Base-by-base conservation (phyloP, 257 asterid genomes). In the Ajuga chamaepitys region DNA sequence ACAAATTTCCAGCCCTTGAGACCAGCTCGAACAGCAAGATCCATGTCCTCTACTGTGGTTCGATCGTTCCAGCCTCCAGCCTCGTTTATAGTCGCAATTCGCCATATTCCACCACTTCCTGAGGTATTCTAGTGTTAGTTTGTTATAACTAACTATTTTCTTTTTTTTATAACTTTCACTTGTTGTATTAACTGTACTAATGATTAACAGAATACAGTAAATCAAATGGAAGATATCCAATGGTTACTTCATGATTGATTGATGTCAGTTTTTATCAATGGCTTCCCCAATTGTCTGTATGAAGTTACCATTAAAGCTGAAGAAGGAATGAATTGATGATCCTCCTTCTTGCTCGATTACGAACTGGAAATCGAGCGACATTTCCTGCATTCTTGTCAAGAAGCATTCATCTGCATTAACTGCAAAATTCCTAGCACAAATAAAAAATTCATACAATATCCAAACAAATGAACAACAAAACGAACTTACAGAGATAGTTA, bases 311-410 rank as follows among this genome's bases (percentile, higher is more conserved):
- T 85, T 82, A 71, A 87, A 87, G 77, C 92, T 77, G 59, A 87
- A 87, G 74, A 87, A 87, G n/a, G 82, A 68, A 62, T 81, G 80
- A 58, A 82, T 68, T 52, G 89, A 74, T 16, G 92, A 85, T 16
- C 95, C 86, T 14, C 85, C 95, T 82, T 82, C 86, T 77, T 87
- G 82, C 78, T 87, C 95, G 57, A 87, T 77, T 13, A 74, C 80
- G 62, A 87, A 87, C 75, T 80, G 87, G 58, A 78, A 84, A 69
- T 87, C 87, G 60, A 80, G 59, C 7, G 92, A 82, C 71, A 87
- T 85, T 52, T 84, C 89, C 69, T 87, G 95, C 89, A 85, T 80
- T 65, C 95, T 79, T 26, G 95, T 87, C 85, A 82, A 77, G 81
- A 87, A 78, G 60, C 92, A 84, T 67, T 84, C 92, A 50, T 82